Evolutionary conservation across 805 yeast species (phyloP), one percentile per base, ranked within the genome.

Genomic region (Millerozyma acaciae): DNA sequence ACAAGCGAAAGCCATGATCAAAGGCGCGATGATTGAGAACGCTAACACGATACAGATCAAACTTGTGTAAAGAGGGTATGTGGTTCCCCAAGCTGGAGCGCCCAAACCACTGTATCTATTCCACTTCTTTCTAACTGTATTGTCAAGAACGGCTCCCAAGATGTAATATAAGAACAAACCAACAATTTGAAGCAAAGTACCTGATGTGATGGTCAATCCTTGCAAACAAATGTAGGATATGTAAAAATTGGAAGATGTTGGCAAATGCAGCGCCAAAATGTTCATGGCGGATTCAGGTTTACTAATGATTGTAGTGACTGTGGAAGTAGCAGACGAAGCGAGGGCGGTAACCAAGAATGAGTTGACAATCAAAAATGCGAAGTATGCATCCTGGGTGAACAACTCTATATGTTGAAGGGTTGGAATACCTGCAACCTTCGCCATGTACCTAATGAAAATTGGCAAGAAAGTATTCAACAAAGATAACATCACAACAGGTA

Each of bases 391-490:
- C 51, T 83, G 89, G 4, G 86, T 77, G 48, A 62, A 80, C 40
- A 68, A 62, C 52, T 82, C 88, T 27, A 80, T 66, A 8, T 62
- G 58, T 53, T 80, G 87, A 10, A 40, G 35, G 3, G 87, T 68
- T 6, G 78, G 67, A 17, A 73, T 57, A 17, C 90, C 89, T 1
- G 78, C 48, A 10, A 78, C 43, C 32, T 65, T 70, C 5, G 81
- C 88, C 80, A 80, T 70, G 38, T 69, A 71, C 49, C 85, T 77
- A 45, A 93, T 83, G 47, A 87, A 73, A 19, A 87, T 81, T 4
- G 98, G 97, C 26, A 89, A 80, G 30, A 93, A 59, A 35, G 84
- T 72, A 95, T 88, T 88, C 57, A 90, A 75, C 20, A 89, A 55
- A 2, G 95, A 76, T 55, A 93, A 72, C 40, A 84, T 64, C 39